Conservation (phyloP, 2,329 filamentous ascomycete genomes). For the Botrytis squamosa region DNA sequence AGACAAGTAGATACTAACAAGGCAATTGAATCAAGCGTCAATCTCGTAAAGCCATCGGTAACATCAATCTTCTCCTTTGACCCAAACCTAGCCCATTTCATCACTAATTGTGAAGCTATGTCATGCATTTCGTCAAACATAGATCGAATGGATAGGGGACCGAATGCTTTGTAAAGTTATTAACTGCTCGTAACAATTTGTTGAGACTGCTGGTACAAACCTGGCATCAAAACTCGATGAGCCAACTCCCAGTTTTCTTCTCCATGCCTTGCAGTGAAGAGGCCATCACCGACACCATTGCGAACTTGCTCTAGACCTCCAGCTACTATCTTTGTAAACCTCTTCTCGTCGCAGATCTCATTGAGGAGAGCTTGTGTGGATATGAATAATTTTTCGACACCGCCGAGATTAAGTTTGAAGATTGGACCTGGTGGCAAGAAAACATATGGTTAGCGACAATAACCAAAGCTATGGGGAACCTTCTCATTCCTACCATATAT, state of each 20-base stretch:
- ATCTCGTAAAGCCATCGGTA: slow-evolving; percentile 69
- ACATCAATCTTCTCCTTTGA: slow-evolving; percentile 55
- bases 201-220: slow-evolving; percentile 3
- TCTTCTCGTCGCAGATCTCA: slow-evolving; percentile 61
- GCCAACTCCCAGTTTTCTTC: slow-evolving; percentile 67
- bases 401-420: slow-evolving; percentile 54
- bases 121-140: slow-evolving; percentile 73
- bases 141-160: slow-evolving; percentile 62
- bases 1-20: slow-evolving; percentile 42
- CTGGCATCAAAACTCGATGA: slow-evolving; percentile 61
- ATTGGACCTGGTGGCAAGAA: slow-evolving; percentile 45
- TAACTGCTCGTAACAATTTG: not conserved
- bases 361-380: slow-evolving; percentile 56
- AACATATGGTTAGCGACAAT: not conserved
- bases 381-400: slow-evolving; percentile 49
- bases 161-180: slow-evolving; percentile 52
- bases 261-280: slow-evolving; percentile 58
- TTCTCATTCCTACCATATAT: slow-evolving; percentile 54
- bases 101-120: slow-evolving; percentile 61
- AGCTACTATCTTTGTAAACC: slow-evolving; percentile 60
- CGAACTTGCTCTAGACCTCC: slow-evolving; percentile 55
- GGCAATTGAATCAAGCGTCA: slow-evolving; percentile 62
- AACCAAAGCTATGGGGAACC: not conserved
- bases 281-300: slow-evolving; percentile 60
- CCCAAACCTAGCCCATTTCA: slow-evolving; percentile 69